Percentiles rank a stretch among this genome's conserved stretches.
These are phyloP conservation scores for Diaporthe longicolla DNA, from an alignment of 2,329 filamentous ascomycete species.

Conservation along the genomic window DNA sequence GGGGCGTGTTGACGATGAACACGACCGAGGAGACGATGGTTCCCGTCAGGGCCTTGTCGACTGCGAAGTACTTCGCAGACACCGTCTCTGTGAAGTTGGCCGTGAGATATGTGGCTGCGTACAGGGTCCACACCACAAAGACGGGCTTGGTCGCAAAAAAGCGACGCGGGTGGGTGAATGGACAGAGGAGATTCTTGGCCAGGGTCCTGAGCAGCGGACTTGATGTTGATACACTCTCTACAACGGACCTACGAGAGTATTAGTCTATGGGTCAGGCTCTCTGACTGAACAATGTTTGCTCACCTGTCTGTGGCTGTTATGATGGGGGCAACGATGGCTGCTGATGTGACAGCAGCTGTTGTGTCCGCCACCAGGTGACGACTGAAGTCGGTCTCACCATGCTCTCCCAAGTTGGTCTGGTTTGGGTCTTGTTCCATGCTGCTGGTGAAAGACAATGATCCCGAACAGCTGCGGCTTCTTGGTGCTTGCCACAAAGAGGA, in stretches of 20 bases:
- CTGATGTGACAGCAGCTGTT: slow-evolving; percentile 11
- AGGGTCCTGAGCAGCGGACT: slow-evolving; percentile 12
- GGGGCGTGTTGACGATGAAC: slow-evolving; percentile 26
- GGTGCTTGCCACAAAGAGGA: slow-evolving; percentile 11
- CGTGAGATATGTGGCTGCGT: slow-evolving; percentile 25
- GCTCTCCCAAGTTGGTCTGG: not conserved
- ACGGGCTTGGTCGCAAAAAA: slow-evolving; percentile 31
- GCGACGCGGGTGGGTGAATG: slow-evolving; percentile 7
- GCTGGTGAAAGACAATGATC: not conserved
- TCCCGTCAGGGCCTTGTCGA: slow-evolving; percentile 22
- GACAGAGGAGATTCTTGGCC: slow-evolving; percentile 14
- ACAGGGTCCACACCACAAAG: slow-evolving; percentile 28
- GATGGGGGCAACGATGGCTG: slow-evolving; percentile 27
- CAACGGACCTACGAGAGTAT: not conserved
- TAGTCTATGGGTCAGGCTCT: not conserved
- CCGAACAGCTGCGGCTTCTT: slow-evolving; percentile 5
- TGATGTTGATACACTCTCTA: slow-evolving; percentile 18
- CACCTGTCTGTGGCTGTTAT: slow-evolving; percentile 22
- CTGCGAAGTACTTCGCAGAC: slow-evolving; percentile 11
- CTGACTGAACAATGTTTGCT: not conserved
- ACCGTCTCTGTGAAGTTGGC: slow-evolving; percentile 31
- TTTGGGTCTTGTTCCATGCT: not conserved
- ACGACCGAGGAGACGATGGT: slow-evolving; percentile 21
- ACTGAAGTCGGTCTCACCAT: not conserved
- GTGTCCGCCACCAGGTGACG: slow-evolving; percentile 19